Evolutionary conservation across 805 yeast genomes (phyloP).

Genomic region (Lipomyces yamadae): DNA sequence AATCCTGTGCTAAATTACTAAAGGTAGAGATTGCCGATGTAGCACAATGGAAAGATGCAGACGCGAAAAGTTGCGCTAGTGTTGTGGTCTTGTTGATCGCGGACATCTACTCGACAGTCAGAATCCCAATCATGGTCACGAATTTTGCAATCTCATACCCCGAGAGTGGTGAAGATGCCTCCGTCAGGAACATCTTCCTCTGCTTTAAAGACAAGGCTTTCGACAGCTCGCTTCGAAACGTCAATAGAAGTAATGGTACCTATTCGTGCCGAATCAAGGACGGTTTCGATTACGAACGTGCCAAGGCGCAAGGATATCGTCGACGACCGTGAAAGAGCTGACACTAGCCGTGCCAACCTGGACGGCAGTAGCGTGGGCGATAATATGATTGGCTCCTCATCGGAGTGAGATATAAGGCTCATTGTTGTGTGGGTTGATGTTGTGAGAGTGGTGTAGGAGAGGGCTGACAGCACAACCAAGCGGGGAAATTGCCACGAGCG

Average conservation of each 20-base stretch:
- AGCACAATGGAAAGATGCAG: slow-evolving; percentile 43
- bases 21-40: slow-evolving; percentile 39
- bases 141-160: slow-evolving; percentile 21
- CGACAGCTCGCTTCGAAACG: slow-evolving; percentile 42
- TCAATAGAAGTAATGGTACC: slow-evolving; percentile 41
- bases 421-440: neutral
- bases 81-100: slow-evolving; percentile 40
- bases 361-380: slow-evolving; percentile 41
- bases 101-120: slow-evolving; percentile 11
- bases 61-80: slow-evolving; percentile 42
- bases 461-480: neutral
- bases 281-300: slow-evolving; percentile 41
- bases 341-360: slow-evolving; percentile 40
- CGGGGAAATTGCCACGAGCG: slow-evolving; percentile 2
- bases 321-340: slow-evolving; percentile 40
- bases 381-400: slow-evolving; percentile 1
- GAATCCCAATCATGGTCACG: neutral
- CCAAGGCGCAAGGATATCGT: slow-evolving; percentile 42
- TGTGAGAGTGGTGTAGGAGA: neutral
- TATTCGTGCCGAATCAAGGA: slow-evolving; percentile 40
- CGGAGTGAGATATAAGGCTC: slow-evolving; percentile 4
- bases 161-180: slow-evolving; percentile 38
- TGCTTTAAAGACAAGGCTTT: slow-evolving; percentile 42
- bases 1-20: slow-evolving; percentile 41
- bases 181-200: slow-evolving; percentile 43